Evolutionary conservation across 306 rosid genomes (phyloP).

Genomic region (Casuarina cunninghamiana): DNA sequence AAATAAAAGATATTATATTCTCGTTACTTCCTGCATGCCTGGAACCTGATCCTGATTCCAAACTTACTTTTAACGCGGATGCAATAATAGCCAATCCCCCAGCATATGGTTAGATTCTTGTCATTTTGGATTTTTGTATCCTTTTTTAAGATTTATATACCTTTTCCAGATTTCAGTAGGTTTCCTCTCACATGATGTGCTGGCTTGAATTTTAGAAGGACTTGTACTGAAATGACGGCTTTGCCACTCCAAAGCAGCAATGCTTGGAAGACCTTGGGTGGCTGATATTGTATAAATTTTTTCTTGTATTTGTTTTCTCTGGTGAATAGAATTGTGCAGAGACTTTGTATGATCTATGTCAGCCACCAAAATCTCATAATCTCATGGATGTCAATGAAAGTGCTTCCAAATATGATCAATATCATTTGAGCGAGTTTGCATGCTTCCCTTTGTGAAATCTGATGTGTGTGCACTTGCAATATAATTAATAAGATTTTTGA

Average conservation of each 20-base stretch:
- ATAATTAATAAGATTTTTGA: not conserved
- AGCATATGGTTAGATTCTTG: constrained; percentile 72
- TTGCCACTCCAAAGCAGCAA: not conserved
- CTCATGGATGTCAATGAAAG: not conserved
- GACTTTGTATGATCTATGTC: not conserved
- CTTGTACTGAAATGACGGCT: not conserved
- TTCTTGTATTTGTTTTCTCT: not conserved
- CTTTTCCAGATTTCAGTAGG: not conserved
- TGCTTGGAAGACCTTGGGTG: no score
- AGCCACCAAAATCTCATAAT: not conserved
- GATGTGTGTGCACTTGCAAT: not conserved
- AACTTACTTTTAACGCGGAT: constrained; percentile 60
- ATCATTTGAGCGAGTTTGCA: not conserved
- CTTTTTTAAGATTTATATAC: not conserved
- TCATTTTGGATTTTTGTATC: not conserved
- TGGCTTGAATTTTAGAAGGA: not conserved
- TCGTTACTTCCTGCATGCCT: constrained; percentile 86
- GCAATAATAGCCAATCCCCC: constrained; percentile 98
- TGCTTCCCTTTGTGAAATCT: not conserved
- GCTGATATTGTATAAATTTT: no score
- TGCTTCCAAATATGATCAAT: not conserved
- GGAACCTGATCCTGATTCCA: constrained; percentile 61
- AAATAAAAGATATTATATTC: constrained; percentile 63
- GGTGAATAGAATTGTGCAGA: not conserved
- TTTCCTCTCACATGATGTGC: not conserved